These are phyloP conservation scores for Alectoria sarmentosa DNA, from an alignment of 495 filamentous ascomycete genomes.

Conservation along the genomic window DNA sequence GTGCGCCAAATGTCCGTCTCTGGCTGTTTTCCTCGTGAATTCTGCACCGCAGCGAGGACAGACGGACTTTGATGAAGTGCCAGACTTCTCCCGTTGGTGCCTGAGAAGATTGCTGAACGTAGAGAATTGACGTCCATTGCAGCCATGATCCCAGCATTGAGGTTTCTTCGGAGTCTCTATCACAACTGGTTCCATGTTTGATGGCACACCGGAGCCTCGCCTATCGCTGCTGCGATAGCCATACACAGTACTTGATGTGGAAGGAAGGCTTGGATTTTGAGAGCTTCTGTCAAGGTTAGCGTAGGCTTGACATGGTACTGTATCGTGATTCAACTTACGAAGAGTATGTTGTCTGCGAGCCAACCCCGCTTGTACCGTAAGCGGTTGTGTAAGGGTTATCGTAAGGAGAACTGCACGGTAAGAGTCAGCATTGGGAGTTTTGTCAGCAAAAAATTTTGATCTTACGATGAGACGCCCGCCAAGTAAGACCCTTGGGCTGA, in stretches of 20 bases:
- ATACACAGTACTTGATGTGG: not conserved
- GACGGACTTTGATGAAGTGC: slow-evolving; percentile 75
- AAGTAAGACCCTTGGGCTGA: slow-evolving; percentile 15
- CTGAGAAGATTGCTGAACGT: slow-evolving; percentile 91
- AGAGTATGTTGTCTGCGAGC: slow-evolving; percentile 18
- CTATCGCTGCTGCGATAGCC: slow-evolving; percentile 8
- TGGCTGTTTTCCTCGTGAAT: slow-evolving; percentile 84
- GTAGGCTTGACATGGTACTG: not conserved
- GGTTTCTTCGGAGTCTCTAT: slow-evolving; percentile 75
- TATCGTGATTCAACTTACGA: slow-evolving; percentile 13
- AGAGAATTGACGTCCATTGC: slow-evolving; percentile 88
- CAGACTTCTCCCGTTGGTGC: slow-evolving; percentile 91
- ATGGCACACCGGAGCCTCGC: slow-evolving; percentile 14
- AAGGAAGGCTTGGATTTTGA: slow-evolving; percentile 9
- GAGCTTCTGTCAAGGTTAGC: slow-evolving; percentile 10
- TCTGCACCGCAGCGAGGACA: slow-evolving; percentile 86
- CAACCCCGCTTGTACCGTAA: slow-evolving; percentile 15
- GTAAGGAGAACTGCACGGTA: slow-evolving; percentile 14
- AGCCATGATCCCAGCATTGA: slow-evolving; percentile 93
- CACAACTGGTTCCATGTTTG: slow-evolving; percentile 34
- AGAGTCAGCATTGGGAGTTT: not conserved
- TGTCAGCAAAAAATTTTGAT: not conserved
- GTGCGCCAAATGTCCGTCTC: slow-evolving; percentile 81
- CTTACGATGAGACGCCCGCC: slow-evolving; percentile 17
- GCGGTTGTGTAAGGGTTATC: slow-evolving; percentile 14